Base-by-base conservation (phyloP, 306 rosid species). In the Pachyrhizus erosus region DNA sequence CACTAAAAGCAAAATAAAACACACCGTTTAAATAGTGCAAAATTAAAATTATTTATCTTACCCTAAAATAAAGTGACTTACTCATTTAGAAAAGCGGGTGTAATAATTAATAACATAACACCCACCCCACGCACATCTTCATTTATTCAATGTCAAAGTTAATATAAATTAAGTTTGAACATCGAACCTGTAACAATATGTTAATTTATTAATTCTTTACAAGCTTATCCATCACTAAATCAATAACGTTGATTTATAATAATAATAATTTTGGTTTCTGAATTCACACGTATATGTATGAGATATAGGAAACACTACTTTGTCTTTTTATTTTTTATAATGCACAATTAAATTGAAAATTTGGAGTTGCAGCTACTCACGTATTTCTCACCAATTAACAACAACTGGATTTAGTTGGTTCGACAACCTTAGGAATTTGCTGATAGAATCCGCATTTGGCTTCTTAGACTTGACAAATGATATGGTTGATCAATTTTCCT, bases 371-470 rank as follows among this genome's bases (percentile, higher is more conserved):
- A 64, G 26, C 21, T 29, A n/a, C 58, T 37, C 12, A 10, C 73
- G 34, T 17, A 70, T 51, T 84, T 88, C 92, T 79, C n/a, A 88
- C 89, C 93, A 42, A 87, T 89, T 70, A 73, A 27, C 55, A 86
- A 90, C 90, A 84, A 87, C 84, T 75, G 54, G 67, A 77, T 77
- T 49, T 18, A 71, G 72, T 86, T 84, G 62, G 98, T 89, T 84
- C 81, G 85, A 87, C 96, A 89, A 84, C 87, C 91, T 73, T 40
- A 65, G 55, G 88, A 92, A 80, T 68, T 75, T n/a, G 18, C 49
- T 61, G 33, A 75, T 14, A 77, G 33, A 61, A 46, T 33, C 52
- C n/a, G 11, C 21, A 52, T 65, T 83, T 89, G 18, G 24, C 92
- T 86, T 86, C 81, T 82, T 80, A 51, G 84, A 82, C 91, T 89